Base-by-base conservation (phyloP, 129 eudicot genomes). In the Lactuca sativa region DNA sequence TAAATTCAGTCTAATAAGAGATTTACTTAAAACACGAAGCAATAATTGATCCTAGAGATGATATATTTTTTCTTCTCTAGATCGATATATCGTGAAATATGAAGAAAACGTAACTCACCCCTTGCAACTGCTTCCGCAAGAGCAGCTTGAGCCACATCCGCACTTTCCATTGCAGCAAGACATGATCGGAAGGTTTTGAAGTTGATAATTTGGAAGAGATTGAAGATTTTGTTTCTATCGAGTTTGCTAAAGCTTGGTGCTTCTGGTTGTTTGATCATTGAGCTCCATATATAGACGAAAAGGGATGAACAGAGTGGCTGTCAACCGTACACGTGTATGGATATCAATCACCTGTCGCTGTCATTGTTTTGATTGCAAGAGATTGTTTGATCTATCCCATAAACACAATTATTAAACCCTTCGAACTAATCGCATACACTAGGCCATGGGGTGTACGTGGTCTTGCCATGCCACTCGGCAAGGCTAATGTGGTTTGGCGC, bases 71-170 rank as follows among this genome's bases (percentile, higher is more conserved):
- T 5, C 2, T 6, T 33, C 8, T 31, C 15, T 13, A 63, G 16
- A 63, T 41, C 21, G 21, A 18, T 18, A 18, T 18, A 25, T 1
- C 53, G 52, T 47, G 15, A 47, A 47, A 9, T n/a, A 41, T 36
- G 37, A 18, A 21, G 30, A 70, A 16, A 4, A 54, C 2, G n/a
- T 44, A 44, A 9, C 30, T 57, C 74, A 83, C 89, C 86, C 87
- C 52, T 76, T 72, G 74, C 93, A 86, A 49, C 86, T 44, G 54
- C 58, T 80, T 73, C 92, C 88, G 63, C 96, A 90, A 57, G 74
- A 76, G 83, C 96, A 89, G 90, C 81, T 60, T 67, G 90, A 67
- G 17, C 96, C 96, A 54, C 96, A 89, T 7, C 79, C 77, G 53
- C 96, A 90, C 80, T 62, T 86, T 69, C 83, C 85, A 17, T 73